Conservation (phyloP, 2,329 filamentous ascomycete genomes). For the Penicillium psychrosexuale region DNA sequence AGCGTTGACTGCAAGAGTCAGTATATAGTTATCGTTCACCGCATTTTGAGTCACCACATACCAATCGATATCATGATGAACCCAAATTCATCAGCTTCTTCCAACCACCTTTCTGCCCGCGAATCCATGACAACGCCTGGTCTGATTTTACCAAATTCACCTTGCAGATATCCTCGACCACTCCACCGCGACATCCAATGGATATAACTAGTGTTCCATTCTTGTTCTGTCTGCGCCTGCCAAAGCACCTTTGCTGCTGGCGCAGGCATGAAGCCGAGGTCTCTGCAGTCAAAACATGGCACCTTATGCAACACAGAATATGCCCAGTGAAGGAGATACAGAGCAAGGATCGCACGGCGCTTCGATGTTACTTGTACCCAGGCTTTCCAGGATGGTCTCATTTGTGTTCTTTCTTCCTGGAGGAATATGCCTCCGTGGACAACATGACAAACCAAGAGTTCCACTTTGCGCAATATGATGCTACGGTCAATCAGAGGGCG, state of each 20-base stretch:
- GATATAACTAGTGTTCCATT: constrained; percentile 36
- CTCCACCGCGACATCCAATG: constrained; percentile 9
- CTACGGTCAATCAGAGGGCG: no score
- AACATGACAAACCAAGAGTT: no score
- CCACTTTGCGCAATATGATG: no score
- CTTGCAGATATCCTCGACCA: constrained; percentile 5
- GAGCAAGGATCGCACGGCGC: no score
- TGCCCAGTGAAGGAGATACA: constrained; percentile 42
- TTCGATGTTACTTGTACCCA: no score
- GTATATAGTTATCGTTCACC: neutral
- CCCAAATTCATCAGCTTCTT: constrained; percentile 45
- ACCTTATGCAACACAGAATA: constrained; percentile 38
- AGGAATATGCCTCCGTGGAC: no score
- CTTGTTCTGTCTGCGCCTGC: constrained; percentile 31
- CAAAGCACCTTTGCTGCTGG: constrained; percentile 42
- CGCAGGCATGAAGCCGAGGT: constrained; percentile 40
- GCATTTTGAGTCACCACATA: constrained; percentile 9
- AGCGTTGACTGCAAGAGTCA: neutral
- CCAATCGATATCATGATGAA: constrained; percentile 40
- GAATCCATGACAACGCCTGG: constrained; percentile 30
- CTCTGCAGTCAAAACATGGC: constrained; percentile 36
- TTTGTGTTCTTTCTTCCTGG: no score
- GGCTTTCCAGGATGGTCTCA: no score
- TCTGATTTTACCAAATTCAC: constrained; percentile 4
- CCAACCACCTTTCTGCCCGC: constrained; percentile 41